Evolutionary conservation across 345 rosid species (phyloP).

Genomic region (Populus alba): DNA sequence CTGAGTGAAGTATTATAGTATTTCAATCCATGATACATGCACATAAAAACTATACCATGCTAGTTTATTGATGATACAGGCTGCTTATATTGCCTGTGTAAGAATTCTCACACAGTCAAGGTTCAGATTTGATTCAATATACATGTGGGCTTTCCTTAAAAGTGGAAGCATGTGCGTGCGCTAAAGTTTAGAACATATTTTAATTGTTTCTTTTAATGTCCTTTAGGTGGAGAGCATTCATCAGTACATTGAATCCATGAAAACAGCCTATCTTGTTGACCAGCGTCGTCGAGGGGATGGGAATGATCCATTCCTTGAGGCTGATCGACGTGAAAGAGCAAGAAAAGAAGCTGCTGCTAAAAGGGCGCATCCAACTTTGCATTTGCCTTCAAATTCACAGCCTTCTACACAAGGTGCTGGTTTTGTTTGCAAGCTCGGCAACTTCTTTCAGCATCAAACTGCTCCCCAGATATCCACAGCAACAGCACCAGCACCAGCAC

Average conservation of each 20-base stretch:
- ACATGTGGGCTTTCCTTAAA: not conserved
- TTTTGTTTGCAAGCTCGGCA: constrained; percentile 51
- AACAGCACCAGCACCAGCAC: constrained; percentile 45
- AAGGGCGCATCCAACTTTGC: constrained; percentile 91
- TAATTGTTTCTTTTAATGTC: not conserved
- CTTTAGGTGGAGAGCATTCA: constrained; percentile 83
- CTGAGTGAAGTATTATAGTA: not conserved
- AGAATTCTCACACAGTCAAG: not conserved
- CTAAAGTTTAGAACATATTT: not conserved
- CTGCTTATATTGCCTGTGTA: not conserved
- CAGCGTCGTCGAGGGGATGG: constrained; percentile 80
- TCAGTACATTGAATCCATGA: constrained; percentile 89
- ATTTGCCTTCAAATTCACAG: constrained; percentile 72
- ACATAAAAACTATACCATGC: not conserved
- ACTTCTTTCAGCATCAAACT: constrained; percentile 41
- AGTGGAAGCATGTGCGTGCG: not conserved
- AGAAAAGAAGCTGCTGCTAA: constrained; percentile 94
- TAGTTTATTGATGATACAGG: not conserved
- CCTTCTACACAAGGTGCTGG: constrained; percentile 73
- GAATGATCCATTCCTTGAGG: constrained; percentile 89
- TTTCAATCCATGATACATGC: not conserved
- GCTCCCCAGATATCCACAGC: constrained; percentile 51
- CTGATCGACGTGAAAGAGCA: constrained; percentile 95
- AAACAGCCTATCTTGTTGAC: constrained; percentile 78
- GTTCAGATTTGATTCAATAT: not conserved